Conservation (phyloP, 2,329 filamentous ascomycete genomes). For the Fusarium xylarioides region DNA sequence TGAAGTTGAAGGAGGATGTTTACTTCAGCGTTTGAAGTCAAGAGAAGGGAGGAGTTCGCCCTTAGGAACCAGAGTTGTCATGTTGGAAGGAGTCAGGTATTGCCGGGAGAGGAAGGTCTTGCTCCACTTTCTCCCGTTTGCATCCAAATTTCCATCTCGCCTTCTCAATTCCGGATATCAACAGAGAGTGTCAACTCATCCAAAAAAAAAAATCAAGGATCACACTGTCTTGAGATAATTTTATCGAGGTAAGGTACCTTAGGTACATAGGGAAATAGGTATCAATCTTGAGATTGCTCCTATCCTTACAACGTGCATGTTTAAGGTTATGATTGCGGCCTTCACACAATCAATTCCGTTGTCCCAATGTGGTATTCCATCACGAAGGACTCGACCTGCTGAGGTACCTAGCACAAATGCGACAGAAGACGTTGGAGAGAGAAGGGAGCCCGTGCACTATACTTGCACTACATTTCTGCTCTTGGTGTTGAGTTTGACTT, state of each 20-base stretch:
- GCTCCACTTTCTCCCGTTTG: slow-evolving; percentile 26
- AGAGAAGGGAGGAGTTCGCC: not conserved
- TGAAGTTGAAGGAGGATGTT: not conserved
- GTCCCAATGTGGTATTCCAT: not conserved
- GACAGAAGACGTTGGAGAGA: slow-evolving; percentile 1
- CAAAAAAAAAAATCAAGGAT: not conserved
- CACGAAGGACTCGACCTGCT: not conserved
- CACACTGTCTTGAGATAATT: not conserved
- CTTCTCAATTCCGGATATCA: not conserved
- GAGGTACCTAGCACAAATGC: not conserved
- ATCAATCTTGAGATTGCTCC: not conserved
- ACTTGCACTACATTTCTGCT: not conserved
- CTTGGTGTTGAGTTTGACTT: not conserved
- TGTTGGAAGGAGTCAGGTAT: not conserved
- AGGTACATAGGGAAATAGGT: not conserved
- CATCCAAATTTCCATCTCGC: slow-evolving; percentile 1
- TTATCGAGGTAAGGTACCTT: not conserved
- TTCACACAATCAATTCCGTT: not conserved
- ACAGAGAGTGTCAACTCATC: not conserved
- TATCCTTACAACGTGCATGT: not conserved
- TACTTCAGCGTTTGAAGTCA: not conserved
- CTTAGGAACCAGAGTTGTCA: not conserved
- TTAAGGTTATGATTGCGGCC: not conserved
- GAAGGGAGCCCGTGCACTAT: not conserved
- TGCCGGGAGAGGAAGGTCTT: not conserved